These are phyloP conservation scores for Amylostereum chailletii DNA, from an alignment of 1,284 basidiomycete genomes.

Conservation along the genomic window DNA sequence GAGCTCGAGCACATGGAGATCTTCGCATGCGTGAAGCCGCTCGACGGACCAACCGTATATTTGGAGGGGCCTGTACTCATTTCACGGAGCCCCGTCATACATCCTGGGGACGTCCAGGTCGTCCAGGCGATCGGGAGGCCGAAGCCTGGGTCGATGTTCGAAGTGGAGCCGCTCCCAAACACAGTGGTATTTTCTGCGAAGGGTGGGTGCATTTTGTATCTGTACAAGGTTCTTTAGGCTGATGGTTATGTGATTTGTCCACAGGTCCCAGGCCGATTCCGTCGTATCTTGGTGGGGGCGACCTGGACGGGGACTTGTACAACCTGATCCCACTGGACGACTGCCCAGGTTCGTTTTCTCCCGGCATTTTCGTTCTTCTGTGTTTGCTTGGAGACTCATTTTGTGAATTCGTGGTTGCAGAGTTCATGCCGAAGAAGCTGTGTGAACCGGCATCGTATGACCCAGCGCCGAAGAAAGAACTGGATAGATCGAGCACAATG, in stretches of 20 bases:
- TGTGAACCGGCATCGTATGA: slow-evolving; percentile 43
- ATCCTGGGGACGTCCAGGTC: slow-evolving; percentile 61
- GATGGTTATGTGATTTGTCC: neutral
- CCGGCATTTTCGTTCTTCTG: slow-evolving; percentile 14
- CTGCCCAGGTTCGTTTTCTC: slow-evolving; percentile 9
- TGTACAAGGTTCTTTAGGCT: neutral
- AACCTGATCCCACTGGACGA: slow-evolving; percentile 26
- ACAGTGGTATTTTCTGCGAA: slow-evolving; percentile 50
- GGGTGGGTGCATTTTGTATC: slow-evolving; percentile 24
- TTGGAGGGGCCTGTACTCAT: slow-evolving; percentile 49
- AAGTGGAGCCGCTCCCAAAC: slow-evolving; percentile 39
- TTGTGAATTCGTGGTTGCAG: neutral
- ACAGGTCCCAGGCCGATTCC: slow-evolving; percentile 49
- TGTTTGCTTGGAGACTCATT: neutral
- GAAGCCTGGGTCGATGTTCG: slow-evolving; percentile 42
- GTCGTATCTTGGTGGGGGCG: slow-evolving; percentile 56
- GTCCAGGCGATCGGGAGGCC: slow-evolving; percentile 53
- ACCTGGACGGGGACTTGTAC: slow-evolving; percentile 48
- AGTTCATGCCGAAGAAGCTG: slow-evolving; percentile 23
- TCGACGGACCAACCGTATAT: slow-evolving; percentile 30
- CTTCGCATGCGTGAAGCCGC: slow-evolving; percentile 45
- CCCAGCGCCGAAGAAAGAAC: slow-evolving; percentile 34
- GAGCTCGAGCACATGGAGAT: slow-evolving; percentile 44
- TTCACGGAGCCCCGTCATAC: slow-evolving; percentile 57
- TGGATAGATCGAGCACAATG: slow-evolving; percentile 52